A percentile compares a stretch with the other conserved stretches of the same genome.
Evolutionary conservation across 1,139 yeast genomes (phyloP).

Genomic region (Scheffersomyces illinoinensis): DNA sequence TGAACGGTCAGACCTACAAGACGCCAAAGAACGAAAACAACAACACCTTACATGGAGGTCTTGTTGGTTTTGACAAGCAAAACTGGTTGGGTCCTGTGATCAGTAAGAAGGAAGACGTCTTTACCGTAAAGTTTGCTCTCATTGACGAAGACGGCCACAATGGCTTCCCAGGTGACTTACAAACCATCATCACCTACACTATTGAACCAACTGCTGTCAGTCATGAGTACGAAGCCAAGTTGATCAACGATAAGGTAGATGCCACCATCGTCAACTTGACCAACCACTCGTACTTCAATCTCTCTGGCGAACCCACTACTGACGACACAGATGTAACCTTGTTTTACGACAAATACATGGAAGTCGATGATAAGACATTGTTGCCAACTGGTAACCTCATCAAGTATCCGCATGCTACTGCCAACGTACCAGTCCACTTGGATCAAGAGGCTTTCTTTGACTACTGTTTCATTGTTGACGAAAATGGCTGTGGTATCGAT

Average conservation of each 20-base stretch:
- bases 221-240: conserved; percentile 49
- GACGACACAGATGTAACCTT: conserved; percentile 37
- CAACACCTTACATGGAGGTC: conserved; percentile 55
- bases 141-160: conserved; percentile 49
- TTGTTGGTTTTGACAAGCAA: conserved; percentile 51
- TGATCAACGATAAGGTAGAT: conserved; percentile 36
- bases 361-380: conserved; percentile 32
- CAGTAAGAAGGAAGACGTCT: conserved; percentile 25
- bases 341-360: conserved; percentile 32
- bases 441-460: conserved; percentile 41
- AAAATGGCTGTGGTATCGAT: conserved; percentile 32
- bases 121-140: conserved; percentile 39
- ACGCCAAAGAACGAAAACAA: conserved; percentile 44
- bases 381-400: conserved; percentile 54
- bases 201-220: conserved; percentile 31
- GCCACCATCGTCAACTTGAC: conserved; percentile 60
- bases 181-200: conserved; percentile 43
- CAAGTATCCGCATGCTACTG: conserved; percentile 21
- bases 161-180: conserved; percentile 59
- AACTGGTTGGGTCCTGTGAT: conserved; percentile 54
- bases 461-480: conserved; percentile 51
- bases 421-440: conserved; percentile 24
- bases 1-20: conserved; percentile 41
- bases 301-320: conserved; percentile 23
- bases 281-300: conserved; percentile 64